A percentile compares a stretch with the other conserved stretches of the same genome.
phyloP scores from a whole-genome alignment of 2,329 filamentous ascomycete species.

The Botrytis fragariae region DNA sequence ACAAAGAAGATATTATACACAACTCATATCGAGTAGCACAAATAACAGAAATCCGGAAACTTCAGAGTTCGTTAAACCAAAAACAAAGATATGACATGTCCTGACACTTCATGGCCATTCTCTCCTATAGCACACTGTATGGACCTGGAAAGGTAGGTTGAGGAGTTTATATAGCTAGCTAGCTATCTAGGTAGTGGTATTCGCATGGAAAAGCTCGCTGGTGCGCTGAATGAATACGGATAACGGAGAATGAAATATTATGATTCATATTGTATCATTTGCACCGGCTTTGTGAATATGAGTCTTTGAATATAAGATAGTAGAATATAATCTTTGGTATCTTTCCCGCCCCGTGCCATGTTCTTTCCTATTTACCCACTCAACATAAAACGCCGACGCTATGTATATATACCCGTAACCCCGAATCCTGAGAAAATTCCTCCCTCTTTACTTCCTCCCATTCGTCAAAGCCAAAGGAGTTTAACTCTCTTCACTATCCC shows the following conservation, averaged over 20 bases:
- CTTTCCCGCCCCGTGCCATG: neutral
- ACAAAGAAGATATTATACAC: too few species aligned
- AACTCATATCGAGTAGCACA: too few species aligned
- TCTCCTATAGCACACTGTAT: neutral
- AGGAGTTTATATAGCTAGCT: neutral
- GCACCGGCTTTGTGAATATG: rapidly evolving
- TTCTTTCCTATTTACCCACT: neutral
- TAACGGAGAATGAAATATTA: neutral
- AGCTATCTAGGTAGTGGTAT: rapidly evolving
- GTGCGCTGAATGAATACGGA: too few species aligned
- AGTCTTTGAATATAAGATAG: neutral
- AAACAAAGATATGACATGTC: too few species aligned
- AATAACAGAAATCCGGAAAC: too few species aligned
- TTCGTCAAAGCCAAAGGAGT: neutral
- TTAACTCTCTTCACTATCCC: neutral
- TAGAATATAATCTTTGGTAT: neutral
- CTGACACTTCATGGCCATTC: too few species aligned
- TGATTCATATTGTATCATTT: neutral
- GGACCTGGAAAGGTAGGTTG: neutral
- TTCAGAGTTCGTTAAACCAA: too few species aligned
- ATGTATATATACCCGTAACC: neutral
- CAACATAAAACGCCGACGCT: neutral
- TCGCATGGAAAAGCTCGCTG: too few species aligned
- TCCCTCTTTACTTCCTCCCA: neutral
- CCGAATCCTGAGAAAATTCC: neutral